A percentile compares a stretch with the other conserved stretches of the same genome.
These are phyloP conservation scores for Colletotrichum sp. DNA, from an alignment of 2,329 filamentous ascomycete genomes.

Conservation along the genomic window DNA sequence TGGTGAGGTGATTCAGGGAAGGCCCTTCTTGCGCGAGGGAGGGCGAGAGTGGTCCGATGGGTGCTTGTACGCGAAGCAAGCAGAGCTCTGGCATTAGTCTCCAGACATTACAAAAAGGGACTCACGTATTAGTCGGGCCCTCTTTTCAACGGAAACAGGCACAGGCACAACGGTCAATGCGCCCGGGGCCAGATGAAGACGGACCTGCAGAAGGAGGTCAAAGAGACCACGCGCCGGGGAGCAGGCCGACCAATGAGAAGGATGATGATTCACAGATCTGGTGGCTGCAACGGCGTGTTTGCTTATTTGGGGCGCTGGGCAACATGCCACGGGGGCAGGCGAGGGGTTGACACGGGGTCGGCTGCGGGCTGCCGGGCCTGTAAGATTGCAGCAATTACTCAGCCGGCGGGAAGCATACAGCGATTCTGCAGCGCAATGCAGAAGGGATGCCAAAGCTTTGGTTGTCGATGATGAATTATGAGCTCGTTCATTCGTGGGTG, in stretches of 20 bases:
- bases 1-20: background rate
- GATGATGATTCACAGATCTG: slow-evolving; percentile 25
- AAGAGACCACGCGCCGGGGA: background rate
- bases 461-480: slow-evolving; percentile 22
- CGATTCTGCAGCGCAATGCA: slow-evolving; percentile 8
- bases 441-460: slow-evolving; percentile 9
- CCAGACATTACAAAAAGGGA: background rate
- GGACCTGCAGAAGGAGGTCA: slow-evolving; percentile 15
- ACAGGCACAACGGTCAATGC: slow-evolving; percentile 9
- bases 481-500: slow-evolving; percentile 22
- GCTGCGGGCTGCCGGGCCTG: slow-evolving; percentile 21
- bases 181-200: slow-evolving; percentile 2
- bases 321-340: slow-evolving; percentile 10
- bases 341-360: slow-evolving; percentile 14
- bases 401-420: slow-evolving; percentile 19
- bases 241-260: slow-evolving; percentile 10
- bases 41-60: background rate
- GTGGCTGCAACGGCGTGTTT: slow-evolving; percentile 11
- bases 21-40: background rate
- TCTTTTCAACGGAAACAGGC: slow-evolving; percentile 12
- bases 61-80: background rate
- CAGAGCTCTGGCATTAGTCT: background rate
- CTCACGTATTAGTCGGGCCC: slow-evolving; percentile 16
- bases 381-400: slow-evolving; percentile 31
- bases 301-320: slow-evolving; percentile 3